These are phyloP conservation scores for Rhododendron henanense DNA, from an alignment of 148 eudicot genomes.

Conservation along the genomic window DNA sequence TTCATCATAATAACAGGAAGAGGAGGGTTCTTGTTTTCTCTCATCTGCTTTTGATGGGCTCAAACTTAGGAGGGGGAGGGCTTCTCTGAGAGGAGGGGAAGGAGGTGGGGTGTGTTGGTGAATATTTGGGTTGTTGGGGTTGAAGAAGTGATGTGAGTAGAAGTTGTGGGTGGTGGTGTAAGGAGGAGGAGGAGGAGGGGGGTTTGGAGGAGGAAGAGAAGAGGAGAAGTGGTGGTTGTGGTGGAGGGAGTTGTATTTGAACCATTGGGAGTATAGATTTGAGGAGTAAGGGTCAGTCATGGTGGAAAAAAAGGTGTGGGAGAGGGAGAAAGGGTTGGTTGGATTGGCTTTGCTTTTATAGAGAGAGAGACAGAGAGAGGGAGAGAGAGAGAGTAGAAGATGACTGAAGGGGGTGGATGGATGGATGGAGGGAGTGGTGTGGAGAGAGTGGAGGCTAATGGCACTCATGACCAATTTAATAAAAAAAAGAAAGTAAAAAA, in stretches of 20 bases:
- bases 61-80: slow-evolving; percentile 54
- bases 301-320: slow-evolving; percentile 15
- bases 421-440: slow-evolving; percentile 49
- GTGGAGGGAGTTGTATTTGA: slow-evolving; percentile 38
- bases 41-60: slow-evolving; percentile 27
- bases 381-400: slow-evolving; percentile 15
- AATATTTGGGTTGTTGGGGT: slow-evolving; percentile 4
- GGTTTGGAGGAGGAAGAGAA: slow-evolving; percentile 13
- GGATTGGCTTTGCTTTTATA: slow-evolving; percentile 25
- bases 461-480: slow-evolving; percentile 3
- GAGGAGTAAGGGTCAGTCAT: slow-evolving; percentile 60
- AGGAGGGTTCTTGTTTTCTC: slow-evolving; percentile 15
- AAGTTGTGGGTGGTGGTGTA: slow-evolving; percentile 10
- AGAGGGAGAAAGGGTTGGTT: slow-evolving; percentile 17
- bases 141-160: slow-evolving; percentile 11
- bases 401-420: slow-evolving; percentile 40
- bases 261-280: slow-evolving; percentile 41
- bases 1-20: slow-evolving; percentile 15
- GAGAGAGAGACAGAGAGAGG: slow-evolving; percentile 21
- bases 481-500: not conserved
- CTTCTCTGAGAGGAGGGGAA: slow-evolving; percentile 59
- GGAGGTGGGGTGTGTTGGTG: slow-evolving; percentile 25
- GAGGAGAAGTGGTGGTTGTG: not conserved
- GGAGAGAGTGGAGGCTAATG: slow-evolving; percentile 3
- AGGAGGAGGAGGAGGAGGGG: slow-evolving; percentile 10